Base-by-base conservation (phyloP, 1,139 yeast species). In the Diutina siamensis region DNA sequence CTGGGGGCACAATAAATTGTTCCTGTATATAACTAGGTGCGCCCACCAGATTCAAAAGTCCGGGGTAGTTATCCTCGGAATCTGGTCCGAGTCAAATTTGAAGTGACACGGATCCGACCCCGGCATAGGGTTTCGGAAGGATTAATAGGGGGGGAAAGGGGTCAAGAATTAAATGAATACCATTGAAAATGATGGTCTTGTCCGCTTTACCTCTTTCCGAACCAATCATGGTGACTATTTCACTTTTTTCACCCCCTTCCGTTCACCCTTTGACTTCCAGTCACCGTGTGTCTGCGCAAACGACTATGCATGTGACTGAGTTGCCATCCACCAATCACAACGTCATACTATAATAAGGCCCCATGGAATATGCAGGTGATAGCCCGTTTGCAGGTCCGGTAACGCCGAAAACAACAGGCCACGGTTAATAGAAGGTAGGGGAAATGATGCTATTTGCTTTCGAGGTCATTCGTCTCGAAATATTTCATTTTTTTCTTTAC, bases 1-100 rank as follows among this genome's bases (percentile, higher is more conserved):
- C 3, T 19, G 38, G 22, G 20, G 20, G 21, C 19, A 10, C n/a
- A n/a, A n/a, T n/a, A n/a, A n/a, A n/a, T n/a, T n/a, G n/a, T 7
- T 13, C 40, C 40, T 20, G 40, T 27, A 35, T 22, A 20, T 12
- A 35, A n/a, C 28, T n/a, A n/a, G n/a, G n/a, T n/a, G n/a, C 40
- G 9, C 28, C 34, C 5, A 10, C 15, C 34, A 7, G 34, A 10
- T 7, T 10, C 5, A 25, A 35, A 20, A 35, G 40, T 35, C 40
- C 40, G 40, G 40, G 40, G 40, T 35, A 35, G 27, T 22, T 35
- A 35, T 35, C 40, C 40, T 35, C 40, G 40, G 40, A 35, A 35
- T 15, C 40, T 7, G 15, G 12, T 27, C 40, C 40, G 40, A 35
- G 40, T 35, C 40, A 35, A 35, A 20, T 21, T 12, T n/a, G 18